These are phyloP conservation scores for Aspergillus homomorphus DNA, from an alignment of 495 filamentous ascomycete genomes.

Conservation along the genomic window DNA sequence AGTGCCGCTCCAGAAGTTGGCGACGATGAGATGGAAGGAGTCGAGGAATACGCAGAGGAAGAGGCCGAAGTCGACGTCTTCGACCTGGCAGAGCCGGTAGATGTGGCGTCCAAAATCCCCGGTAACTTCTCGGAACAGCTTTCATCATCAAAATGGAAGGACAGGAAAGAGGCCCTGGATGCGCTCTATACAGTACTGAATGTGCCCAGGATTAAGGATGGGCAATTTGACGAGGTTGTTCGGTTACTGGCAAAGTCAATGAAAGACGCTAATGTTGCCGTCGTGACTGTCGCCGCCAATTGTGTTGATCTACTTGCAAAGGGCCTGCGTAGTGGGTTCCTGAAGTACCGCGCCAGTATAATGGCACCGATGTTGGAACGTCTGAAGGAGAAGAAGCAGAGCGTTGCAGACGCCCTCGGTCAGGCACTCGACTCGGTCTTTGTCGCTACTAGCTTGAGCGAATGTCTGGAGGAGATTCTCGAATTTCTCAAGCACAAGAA, in stretches of 20 bases:
- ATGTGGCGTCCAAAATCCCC: constrained; percentile 81
- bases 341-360: constrained; percentile 74
- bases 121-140: constrained; percentile 77
- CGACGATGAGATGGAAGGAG: constrained; percentile 45
- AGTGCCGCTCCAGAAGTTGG: constrained; percentile 57
- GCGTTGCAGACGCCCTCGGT: constrained; percentile 81
- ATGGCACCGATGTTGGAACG: constrained; percentile 89
- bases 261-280: constrained; percentile 97
- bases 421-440: constrained; percentile 88
- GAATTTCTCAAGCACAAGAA: constrained; percentile 91
- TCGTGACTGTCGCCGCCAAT: constrained; percentile 90
- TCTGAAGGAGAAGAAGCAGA: constrained; percentile 93
- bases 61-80: constrained; percentile 73
- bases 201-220: constrained; percentile 89
- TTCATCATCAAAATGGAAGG: constrained; percentile 94
- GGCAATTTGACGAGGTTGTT: constrained; percentile 78
- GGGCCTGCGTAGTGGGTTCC: constrained; percentile 74
- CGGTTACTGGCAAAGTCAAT: constrained; percentile 85
- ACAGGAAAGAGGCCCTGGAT: constrained; percentile 92
- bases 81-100: constrained; percentile 86
- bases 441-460: constrained; percentile 68
- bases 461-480: constrained; percentile 84
- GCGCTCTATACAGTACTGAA: constrained; percentile 73
- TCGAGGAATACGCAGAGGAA: constrained; percentile 59
- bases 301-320: constrained; percentile 91